Conservation (phyloP, 1,139 yeast species). For the Pichia sorboxylosa region DNA sequence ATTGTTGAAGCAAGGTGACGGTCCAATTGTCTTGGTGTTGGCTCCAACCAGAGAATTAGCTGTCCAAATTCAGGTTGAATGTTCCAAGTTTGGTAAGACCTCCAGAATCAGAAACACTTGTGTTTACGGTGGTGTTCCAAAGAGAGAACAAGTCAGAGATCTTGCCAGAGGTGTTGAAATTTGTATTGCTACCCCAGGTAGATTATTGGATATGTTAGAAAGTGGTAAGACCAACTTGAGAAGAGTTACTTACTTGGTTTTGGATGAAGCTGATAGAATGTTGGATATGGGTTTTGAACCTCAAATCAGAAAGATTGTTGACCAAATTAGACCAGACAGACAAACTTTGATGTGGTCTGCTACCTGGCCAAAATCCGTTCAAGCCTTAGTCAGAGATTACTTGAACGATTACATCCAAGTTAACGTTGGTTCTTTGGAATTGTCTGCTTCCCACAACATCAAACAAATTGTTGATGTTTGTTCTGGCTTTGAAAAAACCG, state of each 20-base stretch:
- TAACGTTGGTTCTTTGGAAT: constrained; percentile 88
- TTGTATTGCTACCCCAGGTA: constrained; percentile 95
- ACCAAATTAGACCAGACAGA: constrained; percentile 77
- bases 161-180: constrained; percentile 92
- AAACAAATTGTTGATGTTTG: constrained; percentile 89
- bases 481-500: constrained; percentile 88
- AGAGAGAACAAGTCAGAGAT: constrained; percentile 94
- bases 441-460: constrained; percentile 93
- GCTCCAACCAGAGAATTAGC: constrained; percentile 99
- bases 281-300: constrained; percentile 98
- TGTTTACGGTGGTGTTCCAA: constrained; percentile 99
- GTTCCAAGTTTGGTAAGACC: constrained; percentile 84
- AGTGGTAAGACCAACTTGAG: constrained; percentile 87
- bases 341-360: constrained; percentile 99
- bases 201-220: constrained; percentile 95
- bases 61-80: constrained; percentile 91
- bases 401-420: constrained; percentile 91
- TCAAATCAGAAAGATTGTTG: constrained; percentile 77
- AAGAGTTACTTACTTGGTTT: constrained; percentile 91
- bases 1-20: constrained; percentile 82
- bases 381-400: constrained; percentile 83
- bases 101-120: constrained; percentile 95
- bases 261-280: constrained; percentile 97
- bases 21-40: constrained; percentile 89
- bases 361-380: constrained; percentile 98